Evolutionary conservation across 2,329 filamentous ascomycete genomes (phyloP), one percentile per base, ranked within the genome.

Genomic region (Hypocreales sp.): DNA sequence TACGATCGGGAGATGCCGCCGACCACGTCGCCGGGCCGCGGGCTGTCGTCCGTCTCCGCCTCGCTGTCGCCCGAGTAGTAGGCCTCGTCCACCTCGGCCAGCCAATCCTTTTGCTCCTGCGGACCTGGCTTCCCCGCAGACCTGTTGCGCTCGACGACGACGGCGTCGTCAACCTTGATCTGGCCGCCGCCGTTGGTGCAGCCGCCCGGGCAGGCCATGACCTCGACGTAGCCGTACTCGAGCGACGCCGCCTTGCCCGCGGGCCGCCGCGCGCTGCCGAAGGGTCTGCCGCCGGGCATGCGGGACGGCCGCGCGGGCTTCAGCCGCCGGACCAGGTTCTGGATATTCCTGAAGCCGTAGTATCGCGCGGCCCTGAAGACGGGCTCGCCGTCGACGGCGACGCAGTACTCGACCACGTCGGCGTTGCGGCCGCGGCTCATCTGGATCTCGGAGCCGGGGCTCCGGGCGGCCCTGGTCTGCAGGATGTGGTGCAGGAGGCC

Each of bases 131-230:
- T 79, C 18, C 53, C 50, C 3, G 51, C 47, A 10, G 58, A 39
- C 3, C 57, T 54, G 35, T 56, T 61, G 25, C 60, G 60, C 34
- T 63, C 61, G 22, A 61, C 42, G 8, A 76, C 54, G 9, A 72
- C 56, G 6, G 79, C 71, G 47, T 95, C 90, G 28, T 83, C 80
- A 15, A 82, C 71, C 46, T 93, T 93, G 47, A 98, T 76, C 58
- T 98, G 90, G 1, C 90, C 90, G 20, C 90, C 90, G 2, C 90
- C 90, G 42, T 98, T 98, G 29, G 90, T 98, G 56, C 90, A 98
- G 4, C 90, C 90, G n/a, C 90, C 90, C 0, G 90, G 90, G 51
- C 90, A 98, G 10, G 90, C 90, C 90, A 98, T 98, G 32, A 98
- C 90, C 55, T 98, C 90, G 16, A 95, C 80, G 52, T 92, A 95